These are phyloP conservation scores for Microdochium bolleyi DNA, from an alignment of 2,329 filamentous ascomycete genomes.

Conservation along the genomic window DNA sequence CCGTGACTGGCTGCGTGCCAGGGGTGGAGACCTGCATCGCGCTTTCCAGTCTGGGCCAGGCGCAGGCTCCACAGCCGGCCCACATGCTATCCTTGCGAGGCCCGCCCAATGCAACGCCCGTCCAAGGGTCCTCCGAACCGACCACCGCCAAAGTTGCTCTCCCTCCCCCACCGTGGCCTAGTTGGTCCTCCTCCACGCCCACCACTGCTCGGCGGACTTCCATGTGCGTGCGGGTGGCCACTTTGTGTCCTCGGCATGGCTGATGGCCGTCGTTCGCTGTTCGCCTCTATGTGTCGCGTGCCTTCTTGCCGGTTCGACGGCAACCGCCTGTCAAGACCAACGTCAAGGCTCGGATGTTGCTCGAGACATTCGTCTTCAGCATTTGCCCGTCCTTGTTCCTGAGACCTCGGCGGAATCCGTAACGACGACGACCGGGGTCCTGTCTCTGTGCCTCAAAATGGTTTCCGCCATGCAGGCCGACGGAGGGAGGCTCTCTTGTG, in stretches of 20 bases:
- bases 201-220: no score
- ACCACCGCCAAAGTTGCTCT: no score
- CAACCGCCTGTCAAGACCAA: neutral
- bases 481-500: neutral
- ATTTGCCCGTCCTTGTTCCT: no score
- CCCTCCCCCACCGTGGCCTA: no score
- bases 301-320: neutral
- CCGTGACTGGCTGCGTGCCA: neutral
- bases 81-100: neutral
- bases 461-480: neutral
- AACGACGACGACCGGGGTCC: no score
- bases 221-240: no score
- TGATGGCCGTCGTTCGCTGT: neutral
- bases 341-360: no score
- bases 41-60: neutral
- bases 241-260: neutral
- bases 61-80: neutral
- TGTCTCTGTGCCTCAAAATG: neutral
- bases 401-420: no score
- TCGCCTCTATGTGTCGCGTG: neutral
- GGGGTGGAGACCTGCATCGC: neutral
- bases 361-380: no score
- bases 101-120: neutral
- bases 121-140: neutral
- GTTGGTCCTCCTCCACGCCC: no score